Percentiles rank a stretch among this genome's conserved stretches.
These are phyloP conservation scores for Trematosphaeria pertusa DNA, from an alignment of 2,329 filamentous ascomycete genomes.

Conservation along the genomic window DNA sequence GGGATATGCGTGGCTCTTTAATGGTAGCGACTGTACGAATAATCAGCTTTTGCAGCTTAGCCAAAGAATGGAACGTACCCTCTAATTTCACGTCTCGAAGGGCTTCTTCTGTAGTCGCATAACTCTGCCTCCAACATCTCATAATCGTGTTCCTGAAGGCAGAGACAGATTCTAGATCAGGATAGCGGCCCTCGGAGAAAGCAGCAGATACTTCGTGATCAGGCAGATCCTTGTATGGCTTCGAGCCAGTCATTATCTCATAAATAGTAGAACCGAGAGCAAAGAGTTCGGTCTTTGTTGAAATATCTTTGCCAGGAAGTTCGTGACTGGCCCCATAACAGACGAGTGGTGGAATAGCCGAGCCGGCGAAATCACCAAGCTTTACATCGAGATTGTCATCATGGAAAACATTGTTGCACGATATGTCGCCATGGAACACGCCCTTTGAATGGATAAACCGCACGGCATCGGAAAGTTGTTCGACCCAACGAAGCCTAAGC, in stretches of 20 bases:
- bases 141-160: constrained; percentile 13
- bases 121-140: constrained; percentile 14
- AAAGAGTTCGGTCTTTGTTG: constrained; percentile 40
- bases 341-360: constrained; percentile 31
- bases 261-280: constrained; percentile 45
- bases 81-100: constrained; percentile 14
- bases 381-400: constrained; percentile 44
- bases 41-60: constrained; percentile 11
- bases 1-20: constrained; percentile 8
- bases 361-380: constrained; percentile 48
- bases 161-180: constrained; percentile 16
- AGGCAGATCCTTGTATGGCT: constrained; percentile 37
- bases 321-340: constrained; percentile 20
- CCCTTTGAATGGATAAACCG: constrained; percentile 42
- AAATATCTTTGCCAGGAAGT: constrained; percentile 17
- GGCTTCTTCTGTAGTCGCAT: constrained; percentile 13
- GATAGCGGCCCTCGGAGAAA: constrained; percentile 13
- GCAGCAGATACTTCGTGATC: constrained; percentile 35
- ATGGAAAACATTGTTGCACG: constrained; percentile 49
- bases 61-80: constrained; percentile 13
- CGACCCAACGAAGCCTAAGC: constrained; percentile 15
- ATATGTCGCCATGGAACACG: constrained; percentile 51
- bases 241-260: constrained; percentile 41
- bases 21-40: constrained; percentile 12
- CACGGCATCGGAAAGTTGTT: constrained; percentile 15